These are phyloP conservation scores for Nakazawaea populi DNA, from an alignment of 805 yeast genomes.

Conservation along the genomic window DNA sequence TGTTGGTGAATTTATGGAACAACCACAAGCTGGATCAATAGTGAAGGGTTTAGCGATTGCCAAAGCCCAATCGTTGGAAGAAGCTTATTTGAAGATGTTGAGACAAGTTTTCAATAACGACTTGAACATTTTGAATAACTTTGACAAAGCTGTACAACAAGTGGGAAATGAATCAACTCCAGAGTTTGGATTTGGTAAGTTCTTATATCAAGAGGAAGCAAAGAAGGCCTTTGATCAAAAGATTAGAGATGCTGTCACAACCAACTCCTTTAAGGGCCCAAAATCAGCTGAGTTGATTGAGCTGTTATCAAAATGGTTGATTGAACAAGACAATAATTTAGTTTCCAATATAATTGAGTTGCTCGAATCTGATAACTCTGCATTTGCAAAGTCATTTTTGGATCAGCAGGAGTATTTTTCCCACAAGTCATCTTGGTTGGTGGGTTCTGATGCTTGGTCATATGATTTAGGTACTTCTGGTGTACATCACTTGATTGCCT, in stretches of 20 bases:
- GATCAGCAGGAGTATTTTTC: conserved; percentile 38
- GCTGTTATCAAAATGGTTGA: conserved; percentile 65
- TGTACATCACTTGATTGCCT: conserved; percentile 74
- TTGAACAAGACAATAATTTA: conserved; percentile 35
- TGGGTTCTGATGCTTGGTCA: conserved; percentile 95
- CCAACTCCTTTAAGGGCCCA: conserved; percentile 34
- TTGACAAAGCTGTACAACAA: conserved; percentile 31
- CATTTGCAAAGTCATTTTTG: conserved; percentile 39
- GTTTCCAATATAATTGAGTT: conserved; percentile 26
- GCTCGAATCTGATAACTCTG: conserved; percentile 31
- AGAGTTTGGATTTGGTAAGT: conserved; percentile 83
- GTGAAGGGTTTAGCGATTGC: conserved; percentile 27
- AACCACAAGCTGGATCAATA: conserved; percentile 17
- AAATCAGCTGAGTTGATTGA: conserved; percentile 46
- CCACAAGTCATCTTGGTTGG: conserved; percentile 64
- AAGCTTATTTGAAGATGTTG: conserved; percentile 71
- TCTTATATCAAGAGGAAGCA: conserved; percentile 49
- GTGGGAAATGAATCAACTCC: conserved; percentile 53
- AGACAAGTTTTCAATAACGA: conserved; percentile 56
- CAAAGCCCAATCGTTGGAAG: conserved; percentile 53
- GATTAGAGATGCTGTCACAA: conserved; percentile 40
- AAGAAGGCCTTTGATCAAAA: conserved; percentile 37
- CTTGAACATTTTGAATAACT: conserved; percentile 54
- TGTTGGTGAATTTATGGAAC: conserved; percentile 42
- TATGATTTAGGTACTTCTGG: conserved; percentile 91